Evolutionary conservation across 768 basidiomycete species (phyloP).

Genomic region (Porphyrellus cyaneotinctus): DNA sequence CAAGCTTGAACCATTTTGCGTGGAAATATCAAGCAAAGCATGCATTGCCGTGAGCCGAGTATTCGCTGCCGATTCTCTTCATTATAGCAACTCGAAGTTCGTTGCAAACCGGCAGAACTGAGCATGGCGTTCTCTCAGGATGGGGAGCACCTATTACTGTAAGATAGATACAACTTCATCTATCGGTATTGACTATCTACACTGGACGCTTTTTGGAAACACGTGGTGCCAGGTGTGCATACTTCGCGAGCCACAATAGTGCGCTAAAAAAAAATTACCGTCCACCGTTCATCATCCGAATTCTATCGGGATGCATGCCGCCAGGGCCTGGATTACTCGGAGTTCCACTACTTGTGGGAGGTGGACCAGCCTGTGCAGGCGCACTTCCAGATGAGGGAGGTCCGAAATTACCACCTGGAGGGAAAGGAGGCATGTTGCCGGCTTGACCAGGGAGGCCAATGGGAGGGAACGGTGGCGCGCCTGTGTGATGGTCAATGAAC

Average conservation of each 20-base stretch:
- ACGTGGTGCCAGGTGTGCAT: background rate
- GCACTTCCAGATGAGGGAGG: conserved; percentile 38
- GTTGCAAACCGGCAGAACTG: background rate
- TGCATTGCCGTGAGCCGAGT: conserved; percentile 17
- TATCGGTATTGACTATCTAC: background rate
- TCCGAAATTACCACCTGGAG: conserved; percentile 31
- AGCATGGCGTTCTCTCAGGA: background rate
- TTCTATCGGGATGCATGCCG: conserved; percentile 81
- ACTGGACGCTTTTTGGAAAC: background rate
- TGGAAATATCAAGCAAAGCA: conserved; percentile 33
- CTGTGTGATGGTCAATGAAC: conserved; percentile 18
- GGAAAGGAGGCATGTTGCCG: conserved; percentile 31
- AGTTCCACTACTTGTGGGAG: conserved; percentile 25
- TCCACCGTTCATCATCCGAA: conserved; percentile 66
- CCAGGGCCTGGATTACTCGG: conserved; percentile 46
- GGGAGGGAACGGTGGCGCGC: conserved; percentile 52
- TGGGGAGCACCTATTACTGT: background rate
- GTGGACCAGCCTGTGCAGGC: conserved; percentile 43
- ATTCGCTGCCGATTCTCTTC: conserved; percentile 22
- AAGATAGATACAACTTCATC: background rate
- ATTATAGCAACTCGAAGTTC: conserved; percentile 9
- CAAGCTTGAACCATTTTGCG: conserved; percentile 43
- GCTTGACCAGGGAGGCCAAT: conserved; percentile 31
- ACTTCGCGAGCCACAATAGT: background rate
- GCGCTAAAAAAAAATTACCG: conserved; percentile 11